Percentiles rank a stretch among this genome's conserved stretches.
Conservation (phyloP, 768 basidiomycete genomes). For the Rhizopogon rudus region DNA sequence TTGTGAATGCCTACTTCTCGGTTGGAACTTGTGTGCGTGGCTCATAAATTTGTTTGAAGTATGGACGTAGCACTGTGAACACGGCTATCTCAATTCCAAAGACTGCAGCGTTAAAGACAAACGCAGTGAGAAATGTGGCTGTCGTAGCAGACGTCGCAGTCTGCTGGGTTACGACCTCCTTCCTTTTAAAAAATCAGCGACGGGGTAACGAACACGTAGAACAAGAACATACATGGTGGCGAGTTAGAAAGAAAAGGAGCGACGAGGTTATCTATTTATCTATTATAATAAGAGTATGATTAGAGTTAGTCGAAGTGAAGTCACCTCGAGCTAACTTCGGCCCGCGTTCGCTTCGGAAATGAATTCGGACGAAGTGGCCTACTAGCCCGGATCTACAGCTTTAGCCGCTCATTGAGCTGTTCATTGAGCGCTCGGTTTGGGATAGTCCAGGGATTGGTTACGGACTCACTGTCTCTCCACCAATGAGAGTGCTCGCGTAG, state of each 20-base stretch:
- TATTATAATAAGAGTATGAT: too few relatives aligned
- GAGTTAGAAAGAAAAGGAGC: background rate
- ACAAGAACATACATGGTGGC: conserved; percentile 16
- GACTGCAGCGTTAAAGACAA: conserved; percentile 75
- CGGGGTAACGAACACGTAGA: background rate
- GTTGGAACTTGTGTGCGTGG: conserved; percentile 69
- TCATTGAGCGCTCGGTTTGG: too few relatives aligned
- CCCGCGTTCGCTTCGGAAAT: too few relatives aligned
- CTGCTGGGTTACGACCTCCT: conserved; percentile 29
- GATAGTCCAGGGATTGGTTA: too few relatives aligned
- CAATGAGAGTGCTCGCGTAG: too few relatives aligned
- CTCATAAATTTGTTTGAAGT: conserved; percentile 87
- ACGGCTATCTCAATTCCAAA: conserved; percentile 65
- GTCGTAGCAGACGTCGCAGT: conserved; percentile 60
- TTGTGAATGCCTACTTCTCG: conserved; percentile 30
- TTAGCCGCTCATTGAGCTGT: too few relatives aligned
- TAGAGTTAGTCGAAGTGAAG: too few relatives aligned
- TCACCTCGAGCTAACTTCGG: too few relatives aligned
- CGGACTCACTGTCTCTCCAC: too few relatives aligned
- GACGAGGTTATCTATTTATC: too few relatives aligned
- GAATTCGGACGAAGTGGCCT: too few relatives aligned
- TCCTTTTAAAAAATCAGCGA: conserved; percentile 15
- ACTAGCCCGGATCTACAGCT: too few relatives aligned
- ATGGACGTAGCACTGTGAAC: conserved; percentile 81
- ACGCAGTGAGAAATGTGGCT: conserved; percentile 74